phyloP scores from a whole-genome alignment of 2,329 filamentous ascomycete species.

The Venturia carpophila region DNA sequence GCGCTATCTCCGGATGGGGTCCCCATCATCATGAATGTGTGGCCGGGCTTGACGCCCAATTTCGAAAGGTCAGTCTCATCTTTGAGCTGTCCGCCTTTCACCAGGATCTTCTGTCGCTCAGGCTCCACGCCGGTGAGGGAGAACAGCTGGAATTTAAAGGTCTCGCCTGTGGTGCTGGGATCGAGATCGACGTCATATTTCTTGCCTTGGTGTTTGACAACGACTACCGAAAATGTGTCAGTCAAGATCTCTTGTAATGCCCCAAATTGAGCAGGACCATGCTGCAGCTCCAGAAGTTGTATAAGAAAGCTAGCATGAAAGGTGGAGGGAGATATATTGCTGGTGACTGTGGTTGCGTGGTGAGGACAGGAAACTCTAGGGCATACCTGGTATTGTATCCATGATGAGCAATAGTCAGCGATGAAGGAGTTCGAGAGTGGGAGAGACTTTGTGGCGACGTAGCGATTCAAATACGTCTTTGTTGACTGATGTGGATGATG shows the following conservation, averaged over 20 bases:
- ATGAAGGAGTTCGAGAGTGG: background rate
- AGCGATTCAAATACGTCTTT: constrained; percentile 4
- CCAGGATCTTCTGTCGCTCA: constrained; percentile 88
- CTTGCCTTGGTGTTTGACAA: constrained; percentile 92
- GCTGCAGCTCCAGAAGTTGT: background rate
- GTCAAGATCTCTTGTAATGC: background rate
- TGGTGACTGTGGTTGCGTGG: background rate
- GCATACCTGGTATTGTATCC: constrained; percentile 5
- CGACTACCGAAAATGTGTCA: constrained; percentile 48
- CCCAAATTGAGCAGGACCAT: background rate
- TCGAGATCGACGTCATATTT: constrained; percentile 93
- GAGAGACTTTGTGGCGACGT: background rate
- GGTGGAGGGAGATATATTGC: background rate
- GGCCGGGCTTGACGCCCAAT: constrained; percentile 76
- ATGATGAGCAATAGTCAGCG: background rate
- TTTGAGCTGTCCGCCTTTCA: constrained; percentile 92
- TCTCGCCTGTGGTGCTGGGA: constrained; percentile 73
- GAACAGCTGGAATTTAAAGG: constrained; percentile 92
- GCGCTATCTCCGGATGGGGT: constrained; percentile 61
- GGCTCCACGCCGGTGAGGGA: constrained; percentile 94
- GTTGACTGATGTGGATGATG: background rate
- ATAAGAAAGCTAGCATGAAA: background rate
- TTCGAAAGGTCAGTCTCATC: constrained; percentile 83
- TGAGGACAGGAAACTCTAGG: background rate
- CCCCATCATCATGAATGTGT: constrained; percentile 94